Conservation (phyloP, 352 stramenopile genomes). For the Phytophthora constricta region DNA sequence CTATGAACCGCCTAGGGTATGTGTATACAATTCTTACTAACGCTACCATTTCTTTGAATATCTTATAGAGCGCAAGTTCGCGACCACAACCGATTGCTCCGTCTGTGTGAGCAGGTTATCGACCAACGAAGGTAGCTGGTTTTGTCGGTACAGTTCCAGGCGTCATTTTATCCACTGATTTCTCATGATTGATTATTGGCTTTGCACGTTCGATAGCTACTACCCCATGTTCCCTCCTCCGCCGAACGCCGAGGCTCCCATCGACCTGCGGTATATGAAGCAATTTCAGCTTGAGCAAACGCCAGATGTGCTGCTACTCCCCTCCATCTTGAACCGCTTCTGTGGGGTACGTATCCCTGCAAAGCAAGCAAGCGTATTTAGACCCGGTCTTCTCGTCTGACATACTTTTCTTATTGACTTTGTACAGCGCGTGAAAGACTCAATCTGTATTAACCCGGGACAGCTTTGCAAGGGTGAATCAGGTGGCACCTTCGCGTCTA, state of each 20-base stretch:
- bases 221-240: slow-evolving; percentile 86
- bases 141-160: background rate
- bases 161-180: slow-evolving; percentile 3
- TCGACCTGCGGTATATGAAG: slow-evolving; percentile 93
- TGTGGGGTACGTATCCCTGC: slow-evolving; percentile 82
- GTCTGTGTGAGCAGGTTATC: slow-evolving; percentile 80
- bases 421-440: slow-evolving; percentile 89
- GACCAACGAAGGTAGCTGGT: slow-evolving; percentile 70
- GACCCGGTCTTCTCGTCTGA: background rate
- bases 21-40: background rate
- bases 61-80: slow-evolving; percentile 48
- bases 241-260: slow-evolving; percentile 66
- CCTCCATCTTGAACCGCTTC: slow-evolving; percentile 93
- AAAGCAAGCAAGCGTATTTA: background rate
- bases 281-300: slow-evolving; percentile 92
- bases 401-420: slow-evolving; percentile 17
- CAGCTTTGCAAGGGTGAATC: slow-evolving; percentile 93
- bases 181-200: slow-evolving; percentile 1
- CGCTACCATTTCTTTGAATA: background rate
- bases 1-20: background rate
- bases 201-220: slow-evolving; percentile 49
- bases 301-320: slow-evolving; percentile 95
- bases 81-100: slow-evolving; percentile 77
- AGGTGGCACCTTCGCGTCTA: slow-evolving; percentile 93
- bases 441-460: slow-evolving; percentile 95